Evolutionary conservation across 306 rosid genomes (phyloP), one percentile per base, ranked within the genome.

Genomic region (Abrus pulchellus): DNA sequence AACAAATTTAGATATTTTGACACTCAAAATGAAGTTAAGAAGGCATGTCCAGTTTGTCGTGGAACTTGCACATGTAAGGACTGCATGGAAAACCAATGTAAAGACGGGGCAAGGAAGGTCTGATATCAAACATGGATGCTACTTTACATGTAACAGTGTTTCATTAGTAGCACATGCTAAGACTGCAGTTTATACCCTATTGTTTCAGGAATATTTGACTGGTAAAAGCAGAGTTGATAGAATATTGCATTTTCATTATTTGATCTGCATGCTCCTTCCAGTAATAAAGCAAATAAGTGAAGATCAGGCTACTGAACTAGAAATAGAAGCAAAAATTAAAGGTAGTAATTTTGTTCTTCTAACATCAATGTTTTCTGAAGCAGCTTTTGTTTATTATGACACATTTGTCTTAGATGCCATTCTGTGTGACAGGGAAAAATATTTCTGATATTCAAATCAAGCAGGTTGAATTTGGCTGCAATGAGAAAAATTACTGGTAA

Each of bases 31-130:
- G 98, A 92, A 83, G 97, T 93, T 68, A 90, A 89, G 92, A 87
- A 80, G 87, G 94, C 90, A 52, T 96, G 99, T 52, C 99, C 99
- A 30, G 99, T 93, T 59, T 96, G 99, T 80, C 92, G 93, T 74
- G 89, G 93, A 82, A 87, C 89, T 77, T 96, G 99, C 88, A 79
- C 92, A 74, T 93, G 98, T 83, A 92, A 92, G 86, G 90, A 88
- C 80, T 96, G 98, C 86, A 79, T 80, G 76, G 85, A 81, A 86
- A 89, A 84, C 80, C 90, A 82, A 69, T 84, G 77, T 77, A 89
- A 86, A 56, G 92, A 88, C 87, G 85, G 89, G 82, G 97, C 92
- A 93, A 90, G 94, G 93, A 96, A 96, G 99, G 98, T 96, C 97
- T 89, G 99, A 83, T 80, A 92, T 89, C 86, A 84, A 88, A 84